These are phyloP conservation scores for Pelargonium cotyledonis DNA, from an alignment of 441 rosid species.

Conservation along the genomic window DNA sequence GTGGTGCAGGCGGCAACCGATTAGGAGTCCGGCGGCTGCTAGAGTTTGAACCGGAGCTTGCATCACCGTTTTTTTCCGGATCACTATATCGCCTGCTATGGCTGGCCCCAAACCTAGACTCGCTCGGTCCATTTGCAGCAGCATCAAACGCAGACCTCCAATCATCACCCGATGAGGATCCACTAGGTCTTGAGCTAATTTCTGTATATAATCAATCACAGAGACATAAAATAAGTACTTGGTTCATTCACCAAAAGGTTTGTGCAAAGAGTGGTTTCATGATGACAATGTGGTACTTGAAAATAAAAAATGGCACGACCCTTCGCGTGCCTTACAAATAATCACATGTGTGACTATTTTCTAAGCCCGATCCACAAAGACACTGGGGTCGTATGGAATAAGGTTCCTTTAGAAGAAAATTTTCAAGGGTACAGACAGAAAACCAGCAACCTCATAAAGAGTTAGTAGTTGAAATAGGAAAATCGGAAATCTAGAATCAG, in stretches of 20 bases:
- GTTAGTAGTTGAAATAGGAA: too few species aligned
- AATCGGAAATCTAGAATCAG: too few species aligned
- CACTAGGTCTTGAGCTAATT: constrained; percentile 64
- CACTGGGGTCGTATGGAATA: too few species aligned
- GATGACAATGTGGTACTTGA: too few species aligned
- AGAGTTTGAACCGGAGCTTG: constrained; percentile 36
- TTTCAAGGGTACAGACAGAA: too few species aligned
- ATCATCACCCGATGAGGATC: constrained; percentile 63
- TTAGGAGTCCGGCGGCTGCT: constrained; percentile 75
- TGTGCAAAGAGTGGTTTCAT: too few species aligned
- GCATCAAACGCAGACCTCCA: constrained; percentile 96
- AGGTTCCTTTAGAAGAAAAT: too few species aligned
- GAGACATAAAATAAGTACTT: not conserved
- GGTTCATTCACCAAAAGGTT: not conserved
- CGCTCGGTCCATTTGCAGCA: constrained; percentile 62
- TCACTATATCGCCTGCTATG: constrained; percentile 76
- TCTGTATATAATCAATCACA: constrained; percentile 37
- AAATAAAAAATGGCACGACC: too few species aligned
- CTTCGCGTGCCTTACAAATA: too few species aligned
- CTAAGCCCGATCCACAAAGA: too few species aligned
- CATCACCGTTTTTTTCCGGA: constrained; percentile 82
- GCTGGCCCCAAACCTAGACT: constrained; percentile 47
- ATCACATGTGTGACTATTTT: too few species aligned
- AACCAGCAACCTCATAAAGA: too few species aligned
- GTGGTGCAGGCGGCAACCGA: constrained; percentile 91